These are phyloP conservation scores for Nicotiana tabacum DNA, from an alignment of 257 asterid genomes.

Conservation along the genomic window DNA sequence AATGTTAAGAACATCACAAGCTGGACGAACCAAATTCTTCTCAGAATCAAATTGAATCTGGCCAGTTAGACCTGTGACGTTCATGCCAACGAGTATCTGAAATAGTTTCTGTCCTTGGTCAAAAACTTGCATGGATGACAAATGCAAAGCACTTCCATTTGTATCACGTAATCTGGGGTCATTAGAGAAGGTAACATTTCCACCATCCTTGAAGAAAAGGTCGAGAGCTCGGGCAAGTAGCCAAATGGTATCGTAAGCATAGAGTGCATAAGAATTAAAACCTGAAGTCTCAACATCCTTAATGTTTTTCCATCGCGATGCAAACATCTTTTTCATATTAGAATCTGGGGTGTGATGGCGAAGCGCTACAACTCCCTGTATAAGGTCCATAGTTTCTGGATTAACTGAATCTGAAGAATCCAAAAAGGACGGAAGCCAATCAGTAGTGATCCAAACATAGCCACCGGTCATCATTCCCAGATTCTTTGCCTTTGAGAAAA, in stretches of 20 bases:
- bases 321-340: constrained; percentile 36
- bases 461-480: constrained; percentile 55
- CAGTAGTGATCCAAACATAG: constrained; percentile 74
- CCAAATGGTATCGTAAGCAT: constrained; percentile 70
- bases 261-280: constrained; percentile 60
- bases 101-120: constrained; percentile 58
- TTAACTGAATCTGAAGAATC: constrained; percentile 43
- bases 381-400: constrained; percentile 37
- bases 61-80: constrained; percentile 59
- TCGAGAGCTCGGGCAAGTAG: constrained; percentile 64
- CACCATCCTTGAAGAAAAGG: constrained; percentile 31
- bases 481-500: constrained; percentile 46
- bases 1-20: constrained; percentile 55
- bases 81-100: constrained; percentile 31
- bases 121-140: constrained; percentile 42
- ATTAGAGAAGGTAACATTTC: constrained; percentile 38
- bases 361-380: constrained; percentile 63
- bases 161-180: constrained; percentile 43
- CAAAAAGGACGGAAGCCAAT: constrained; percentile 57
- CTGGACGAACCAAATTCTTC: constrained; percentile 46
- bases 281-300: constrained; percentile 22
- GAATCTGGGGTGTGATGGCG: constrained; percentile 60
- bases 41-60: constrained; percentile 42
- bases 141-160: constrained; percentile 30
- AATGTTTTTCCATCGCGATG: constrained; percentile 37